Evolutionary conservation across 805 yeast species (phyloP).

Genomic region (Lipomyces mesembrius): DNA sequence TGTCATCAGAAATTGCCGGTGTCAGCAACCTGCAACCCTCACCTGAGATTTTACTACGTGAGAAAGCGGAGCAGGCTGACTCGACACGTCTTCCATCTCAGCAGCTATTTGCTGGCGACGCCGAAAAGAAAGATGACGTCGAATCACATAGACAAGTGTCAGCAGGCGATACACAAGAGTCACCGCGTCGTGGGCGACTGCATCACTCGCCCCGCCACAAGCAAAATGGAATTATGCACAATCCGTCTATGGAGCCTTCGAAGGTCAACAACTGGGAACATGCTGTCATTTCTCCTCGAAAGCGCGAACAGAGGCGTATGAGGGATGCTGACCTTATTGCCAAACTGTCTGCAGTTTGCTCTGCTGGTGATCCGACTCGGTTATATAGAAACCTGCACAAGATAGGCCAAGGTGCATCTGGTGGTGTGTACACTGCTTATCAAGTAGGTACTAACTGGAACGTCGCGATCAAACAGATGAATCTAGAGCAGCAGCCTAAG

Average conservation of each 20-base stretch:
- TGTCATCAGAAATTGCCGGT: too few species aligned
- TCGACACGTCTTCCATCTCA: constrained; percentile 2
- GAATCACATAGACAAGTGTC: neutral
- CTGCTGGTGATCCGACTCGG: constrained; percentile 83
- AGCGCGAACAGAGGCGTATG: constrained; percentile 75
- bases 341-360: constrained; percentile 79
- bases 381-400: constrained; percentile 59
- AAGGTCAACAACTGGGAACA: constrained; percentile 15
- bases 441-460: constrained; percentile 50
- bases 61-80: neutral
- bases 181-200: constrained; percentile 24
- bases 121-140: neutral
- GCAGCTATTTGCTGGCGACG: constrained; percentile 7
- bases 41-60: constrained; percentile 11
- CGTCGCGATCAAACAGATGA: constrained; percentile 97
- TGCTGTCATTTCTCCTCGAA: constrained; percentile 49
- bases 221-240: constrained; percentile 19
- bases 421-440: constrained; percentile 91
- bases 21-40: constrained; percentile 14
- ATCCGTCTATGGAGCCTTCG: constrained; percentile 3
- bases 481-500: constrained; percentile 90
- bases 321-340: constrained; percentile 82
- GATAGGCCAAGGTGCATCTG: constrained; percentile 98
- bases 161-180: constrained; percentile 1
- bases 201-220: constrained; percentile 24